Evolutionary conservation across 306 rosid species (phyloP).

Genomic region (Lotus japonicus): DNA sequence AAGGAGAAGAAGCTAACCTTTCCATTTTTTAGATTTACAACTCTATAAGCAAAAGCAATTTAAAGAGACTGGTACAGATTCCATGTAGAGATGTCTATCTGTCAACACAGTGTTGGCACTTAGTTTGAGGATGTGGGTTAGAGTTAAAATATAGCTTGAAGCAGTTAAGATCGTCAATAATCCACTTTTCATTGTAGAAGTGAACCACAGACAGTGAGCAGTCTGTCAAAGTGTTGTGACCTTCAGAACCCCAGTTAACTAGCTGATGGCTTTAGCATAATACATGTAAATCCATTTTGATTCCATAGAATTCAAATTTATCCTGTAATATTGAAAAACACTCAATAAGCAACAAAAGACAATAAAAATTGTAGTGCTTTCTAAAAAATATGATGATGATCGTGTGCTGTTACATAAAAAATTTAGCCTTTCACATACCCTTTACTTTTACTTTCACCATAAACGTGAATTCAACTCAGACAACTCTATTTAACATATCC

Average conservation of each 20-base stretch:
- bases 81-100: slow-evolving; percentile 53
- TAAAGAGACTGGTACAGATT: slow-evolving; percentile 45
- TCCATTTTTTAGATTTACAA: slow-evolving; percentile 54
- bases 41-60: slow-evolving; percentile 37
- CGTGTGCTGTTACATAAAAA: neutral
- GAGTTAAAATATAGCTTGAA: slow-evolving; percentile 37
- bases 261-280: slow-evolving; percentile 24
- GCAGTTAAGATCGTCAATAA: slow-evolving; percentile 36
- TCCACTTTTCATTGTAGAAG: slow-evolving; percentile 42
- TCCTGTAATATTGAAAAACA: slow-evolving; percentile 16
- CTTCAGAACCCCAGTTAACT: slow-evolving; percentile 36
- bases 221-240: slow-evolving; percentile 46
- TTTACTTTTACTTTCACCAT: neutral
- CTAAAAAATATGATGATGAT: neutral
- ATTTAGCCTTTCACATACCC: neutral
- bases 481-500: neutral
- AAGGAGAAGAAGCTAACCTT: slow-evolving; percentile 42
- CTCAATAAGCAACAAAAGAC: slow-evolving; percentile 36
- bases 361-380: neutral
- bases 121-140: slow-evolving; percentile 32
- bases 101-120: slow-evolving; percentile 45
- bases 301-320: slow-evolving; percentile 15
- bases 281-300: slow-evolving; percentile 28
- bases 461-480: slow-evolving; percentile 8
- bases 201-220: slow-evolving; percentile 25